These are phyloP conservation scores for Rhodotorula sp. DNA, from an alignment of 1,284 basidiomycete species.

Conservation along the genomic window DNA sequence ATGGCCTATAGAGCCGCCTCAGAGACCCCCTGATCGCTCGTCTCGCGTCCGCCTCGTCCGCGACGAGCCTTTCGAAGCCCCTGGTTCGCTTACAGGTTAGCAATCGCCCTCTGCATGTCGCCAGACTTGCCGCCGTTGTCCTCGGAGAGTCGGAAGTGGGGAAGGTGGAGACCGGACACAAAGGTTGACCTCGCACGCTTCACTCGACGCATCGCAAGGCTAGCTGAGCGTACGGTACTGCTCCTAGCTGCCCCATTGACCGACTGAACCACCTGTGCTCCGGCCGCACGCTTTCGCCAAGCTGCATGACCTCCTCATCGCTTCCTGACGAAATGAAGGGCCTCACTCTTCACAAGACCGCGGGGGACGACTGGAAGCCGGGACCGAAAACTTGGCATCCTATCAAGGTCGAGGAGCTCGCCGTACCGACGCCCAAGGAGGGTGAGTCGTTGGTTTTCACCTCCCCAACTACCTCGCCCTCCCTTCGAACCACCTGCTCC, in stretches of 20 bases:
- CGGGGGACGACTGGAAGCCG: slow-evolving; percentile 21
- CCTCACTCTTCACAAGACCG: slow-evolving; percentile 21
- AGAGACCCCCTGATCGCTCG: too few species aligned
- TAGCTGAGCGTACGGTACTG: too few species aligned
- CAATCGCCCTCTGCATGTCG: too few species aligned
- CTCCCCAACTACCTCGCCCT: not conserved
- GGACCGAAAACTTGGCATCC: slow-evolving; percentile 30
- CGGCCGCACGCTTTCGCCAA: not conserved
- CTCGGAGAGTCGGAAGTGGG: too few species aligned
- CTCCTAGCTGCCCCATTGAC: not conserved
- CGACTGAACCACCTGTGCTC: not conserved
- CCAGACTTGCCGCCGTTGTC: too few species aligned
- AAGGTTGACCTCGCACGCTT: not conserved
- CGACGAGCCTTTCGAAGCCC: too few species aligned
- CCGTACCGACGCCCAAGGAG: slow-evolving; percentile 10
- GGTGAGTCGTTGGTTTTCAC: not conserved
- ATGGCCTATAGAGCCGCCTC: too few species aligned
- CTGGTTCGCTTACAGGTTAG: too few species aligned
- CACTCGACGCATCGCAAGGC: not conserved
- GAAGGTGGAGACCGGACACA: too few species aligned
- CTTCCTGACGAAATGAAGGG: slow-evolving; percentile 20
- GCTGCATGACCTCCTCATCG: not conserved
- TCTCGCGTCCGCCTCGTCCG: too few species aligned
- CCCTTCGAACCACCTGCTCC: not conserved
- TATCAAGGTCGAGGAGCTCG: slow-evolving; percentile 12